phyloP scores from a whole-genome alignment of 108 stramenopile species.

The Skeletonema marinoi region DNA sequence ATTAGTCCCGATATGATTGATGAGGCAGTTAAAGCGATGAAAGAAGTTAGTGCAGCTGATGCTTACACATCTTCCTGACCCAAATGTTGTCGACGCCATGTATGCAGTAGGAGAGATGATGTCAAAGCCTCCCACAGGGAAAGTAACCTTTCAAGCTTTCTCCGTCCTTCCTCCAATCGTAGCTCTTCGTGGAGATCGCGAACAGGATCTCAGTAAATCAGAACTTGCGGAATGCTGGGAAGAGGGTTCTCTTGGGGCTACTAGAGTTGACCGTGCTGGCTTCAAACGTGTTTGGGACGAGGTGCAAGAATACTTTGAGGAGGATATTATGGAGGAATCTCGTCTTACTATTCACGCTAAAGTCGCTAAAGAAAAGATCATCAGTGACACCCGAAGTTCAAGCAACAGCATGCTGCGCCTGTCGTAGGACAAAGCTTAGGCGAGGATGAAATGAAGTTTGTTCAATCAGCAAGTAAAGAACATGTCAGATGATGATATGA shows the following conservation, averaged over 20 bases:
- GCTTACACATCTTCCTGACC: conserved; percentile 51
- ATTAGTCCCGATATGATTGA: conserved; percentile 62
- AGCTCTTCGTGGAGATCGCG: conserved; percentile 54
- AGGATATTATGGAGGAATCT: conserved; percentile 72
- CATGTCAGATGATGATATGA: conserved; percentile 66
- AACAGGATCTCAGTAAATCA: conserved; percentile 54
- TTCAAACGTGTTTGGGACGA: conserved; percentile 82
- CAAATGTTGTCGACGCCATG: conserved; percentile 71
- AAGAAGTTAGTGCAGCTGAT: conserved; percentile 34
- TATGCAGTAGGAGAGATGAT: conserved; percentile 68
- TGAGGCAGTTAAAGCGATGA: conserved; percentile 49
- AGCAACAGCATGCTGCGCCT: conserved; percentile 10
- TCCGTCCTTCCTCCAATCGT: conserved; percentile 62
- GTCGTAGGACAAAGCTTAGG: conserved; percentile 50
- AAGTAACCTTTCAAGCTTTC: conserved; percentile 70
- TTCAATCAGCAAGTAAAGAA: conserved; percentile 63
- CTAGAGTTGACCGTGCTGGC: conserved; percentile 62
- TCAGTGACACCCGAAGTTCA: conserved; percentile 11
- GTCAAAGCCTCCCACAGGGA: conserved; percentile 58
- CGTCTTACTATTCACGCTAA: conserved; percentile 32
- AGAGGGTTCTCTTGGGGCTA: conserved; percentile 63
- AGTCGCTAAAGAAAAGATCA: conserved; percentile 39
- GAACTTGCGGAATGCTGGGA: conserved; percentile 77
- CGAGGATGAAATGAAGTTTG: conserved; percentile 55
- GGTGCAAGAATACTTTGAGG: conserved; percentile 80